Percentiles rank a stretch among this genome's conserved stretches.
Evolutionary conservation across 192 early-diverging fungal species (phyloP).

Genomic region (Coemansia sp.): DNA sequence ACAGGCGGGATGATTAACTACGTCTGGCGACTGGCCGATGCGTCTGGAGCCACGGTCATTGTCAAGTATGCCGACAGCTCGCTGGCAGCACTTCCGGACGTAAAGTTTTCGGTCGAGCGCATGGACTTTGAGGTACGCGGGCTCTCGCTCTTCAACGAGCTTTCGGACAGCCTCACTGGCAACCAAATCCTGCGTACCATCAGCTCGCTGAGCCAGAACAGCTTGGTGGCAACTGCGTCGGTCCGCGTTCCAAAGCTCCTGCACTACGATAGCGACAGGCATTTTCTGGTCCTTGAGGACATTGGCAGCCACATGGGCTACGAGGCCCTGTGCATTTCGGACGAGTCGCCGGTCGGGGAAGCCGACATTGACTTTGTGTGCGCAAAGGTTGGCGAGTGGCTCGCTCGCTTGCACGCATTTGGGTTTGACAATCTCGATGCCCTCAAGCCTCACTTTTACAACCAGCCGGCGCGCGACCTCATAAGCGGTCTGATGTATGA

Average conservation of each 20-base stretch:
- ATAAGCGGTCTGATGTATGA: slow-evolving; percentile 18
- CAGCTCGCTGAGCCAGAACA: not conserved
- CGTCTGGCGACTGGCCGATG: slow-evolving; percentile 21
- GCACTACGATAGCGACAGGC: slow-evolving; percentile 10
- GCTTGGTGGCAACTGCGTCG: not conserved
- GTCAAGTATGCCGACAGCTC: slow-evolving; percentile 28
- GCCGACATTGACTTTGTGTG: slow-evolving; percentile 10
- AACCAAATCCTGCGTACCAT: not conserved
- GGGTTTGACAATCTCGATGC: slow-evolving; percentile 4
- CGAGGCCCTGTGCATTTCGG: slow-evolving; percentile 8
- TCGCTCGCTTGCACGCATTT: slow-evolving; percentile 29
- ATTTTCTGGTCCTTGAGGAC: slow-evolving; percentile 33
- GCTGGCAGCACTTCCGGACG: not conserved
- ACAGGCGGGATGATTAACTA: slow-evolving; percentile 36
- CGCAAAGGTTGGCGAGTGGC: slow-evolving; percentile 18
- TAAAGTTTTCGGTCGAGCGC: slow-evolving; percentile 23
- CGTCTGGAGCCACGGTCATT: slow-evolving; percentile 7
- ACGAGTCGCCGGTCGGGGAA: not conserved
- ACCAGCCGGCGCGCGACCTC: slow-evolving; percentile 16
- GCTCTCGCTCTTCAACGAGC: slow-evolving; percentile 14
- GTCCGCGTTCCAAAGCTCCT: slow-evolving; percentile 20
- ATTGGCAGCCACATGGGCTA: slow-evolving; percentile 12
- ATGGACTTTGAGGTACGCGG: slow-evolving; percentile 33
- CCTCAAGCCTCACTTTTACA: slow-evolving; percentile 6
- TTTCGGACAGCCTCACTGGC: not conserved